Base-by-base conservation (phyloP, 805 yeast genomes). In the Crinitomyces ghanaensis region DNA sequence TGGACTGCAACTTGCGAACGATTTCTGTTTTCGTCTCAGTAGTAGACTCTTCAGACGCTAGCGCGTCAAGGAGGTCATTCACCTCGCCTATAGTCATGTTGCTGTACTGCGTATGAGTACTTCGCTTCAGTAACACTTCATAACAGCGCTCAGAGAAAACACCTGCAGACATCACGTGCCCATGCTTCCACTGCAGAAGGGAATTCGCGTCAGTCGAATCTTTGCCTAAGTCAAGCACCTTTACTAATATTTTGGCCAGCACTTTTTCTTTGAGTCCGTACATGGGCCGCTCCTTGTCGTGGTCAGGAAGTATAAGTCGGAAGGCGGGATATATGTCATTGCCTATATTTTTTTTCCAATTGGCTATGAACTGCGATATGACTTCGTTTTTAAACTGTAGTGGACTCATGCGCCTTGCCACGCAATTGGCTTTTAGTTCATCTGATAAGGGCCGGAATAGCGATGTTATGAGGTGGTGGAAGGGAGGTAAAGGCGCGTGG, bases 261-360 rank as follows among this genome's bases (percentile, higher is more conserved):
- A 71, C 65, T 13, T 60, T 59, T 41, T 85, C 94, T 49, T 72
- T 74, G 26, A 82, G 60, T 41, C 71, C 65, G 51, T 74, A 82
- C 26, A 66, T 54, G 26, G 59, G 48, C 6, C 85, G 57, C 17
- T 55, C 56, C 14, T 65, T 58, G 43, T 82, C 93, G 33, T 72
- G 62, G 34, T 72, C 66, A 4, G 18, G 20, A 24, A 19, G 15
- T 15, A 30, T 23, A 4, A 85, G 59, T 20, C 74, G 58, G 11
- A 80, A 61, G 1, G 77, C 77, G 0, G 88, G 86, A 44, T 66
- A 74, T 3, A 85, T 64, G 51, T 85, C 68, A 12, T 63, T 53
- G 0, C 84, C 84, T 0, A 76, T 74, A 2, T 62, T 54, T 11
- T 43, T 44, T 23, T 74, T 53, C 78, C 80, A 77, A 24, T 60